A percentile compares a stretch with the other conserved stretches of the same genome.
Evolutionary conservation across 140 eudicot species (phyloP).

Genomic region (Ambrosia hybrid): DNA sequence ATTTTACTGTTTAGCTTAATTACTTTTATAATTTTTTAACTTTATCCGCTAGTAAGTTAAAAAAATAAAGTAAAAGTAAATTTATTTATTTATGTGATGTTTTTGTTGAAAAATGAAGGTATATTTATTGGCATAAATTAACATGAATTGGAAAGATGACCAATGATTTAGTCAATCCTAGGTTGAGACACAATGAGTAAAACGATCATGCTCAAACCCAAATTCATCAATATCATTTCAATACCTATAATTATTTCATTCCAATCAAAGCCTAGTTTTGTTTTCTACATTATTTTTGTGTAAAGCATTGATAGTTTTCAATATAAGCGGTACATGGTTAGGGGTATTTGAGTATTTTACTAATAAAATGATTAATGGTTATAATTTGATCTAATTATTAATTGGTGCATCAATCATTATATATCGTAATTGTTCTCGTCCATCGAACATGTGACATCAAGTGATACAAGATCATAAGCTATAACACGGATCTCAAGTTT

Average conservation of each 20-base stretch:
- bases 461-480: neutral
- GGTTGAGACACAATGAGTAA: slow-evolving; percentile 44
- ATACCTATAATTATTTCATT: slow-evolving; percentile 20
- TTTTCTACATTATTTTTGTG: slow-evolving; percentile 8
- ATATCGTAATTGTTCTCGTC: neutral
- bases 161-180: slow-evolving; percentile 45
- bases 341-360: slow-evolving; percentile 3
- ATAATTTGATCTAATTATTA: neutral
- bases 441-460: neutral
- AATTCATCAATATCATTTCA: slow-evolving; percentile 26
- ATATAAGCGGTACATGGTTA: neutral
- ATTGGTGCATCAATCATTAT: neutral
- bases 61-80: no score
- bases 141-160: slow-evolving; percentile 14
- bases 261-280: slow-evolving; percentile 25
- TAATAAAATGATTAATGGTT: neutral
- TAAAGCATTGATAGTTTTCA: neutral
- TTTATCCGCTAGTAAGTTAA: no score
- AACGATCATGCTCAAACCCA: slow-evolving; percentile 40
- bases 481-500: slow-evolving; percentile 20
- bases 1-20: no score
- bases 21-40: no score
- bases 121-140: slow-evolving; percentile 17
- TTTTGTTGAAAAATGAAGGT: slow-evolving; percentile 4
- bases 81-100: neutral